These are phyloP conservation scores for Polygonum maritimum DNA, from an alignment of 148 eudicot genomes.

Conservation along the genomic window DNA sequence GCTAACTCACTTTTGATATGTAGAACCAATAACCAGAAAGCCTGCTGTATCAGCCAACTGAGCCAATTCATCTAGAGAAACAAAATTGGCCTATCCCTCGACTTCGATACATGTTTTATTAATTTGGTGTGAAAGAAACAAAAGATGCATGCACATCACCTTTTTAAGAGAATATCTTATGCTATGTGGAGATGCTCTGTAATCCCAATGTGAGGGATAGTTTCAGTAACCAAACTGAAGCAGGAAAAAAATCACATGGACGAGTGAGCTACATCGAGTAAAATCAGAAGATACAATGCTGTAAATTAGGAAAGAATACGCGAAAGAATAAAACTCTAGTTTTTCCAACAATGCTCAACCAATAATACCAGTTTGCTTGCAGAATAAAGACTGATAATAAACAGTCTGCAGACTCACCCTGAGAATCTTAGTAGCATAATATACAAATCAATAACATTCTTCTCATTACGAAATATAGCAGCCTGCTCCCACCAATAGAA, in stretches of 20 bases:
- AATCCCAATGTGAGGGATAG: slow-evolving; percentile 93
- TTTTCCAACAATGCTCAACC: background rate
- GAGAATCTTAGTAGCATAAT: slow-evolving; percentile 91
- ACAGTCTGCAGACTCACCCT: slow-evolving; percentile 37
- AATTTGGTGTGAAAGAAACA: background rate
- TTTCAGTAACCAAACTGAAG: slow-evolving; percentile 74
- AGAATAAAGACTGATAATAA: background rate
- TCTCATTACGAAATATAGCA: slow-evolving; percentile 73
- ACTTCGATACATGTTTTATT: too few relatives aligned
- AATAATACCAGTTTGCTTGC: background rate
- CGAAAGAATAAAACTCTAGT: background rate
- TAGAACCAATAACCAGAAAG: slow-evolving; percentile 70
- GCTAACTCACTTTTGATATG: slow-evolving; percentile 72
- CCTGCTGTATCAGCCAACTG: slow-evolving; percentile 99
- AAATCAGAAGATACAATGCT: background rate
- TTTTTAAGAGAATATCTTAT: slow-evolving; percentile 43
- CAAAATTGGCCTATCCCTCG: too few relatives aligned
- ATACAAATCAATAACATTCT: slow-evolving; percentile 64
- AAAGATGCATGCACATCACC: slow-evolving; percentile 29
- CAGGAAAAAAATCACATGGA: slow-evolving; percentile 7
- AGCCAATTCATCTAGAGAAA: slow-evolving; percentile 77
- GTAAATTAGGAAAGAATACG: background rate
- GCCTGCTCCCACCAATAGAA: too few relatives aligned
- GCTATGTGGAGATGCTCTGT: slow-evolving; percentile 46
- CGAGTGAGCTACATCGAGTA: background rate